phyloP scores from a whole-genome alignment of 345 rosid genomes.

The Rhizophora apiculata region DNA sequence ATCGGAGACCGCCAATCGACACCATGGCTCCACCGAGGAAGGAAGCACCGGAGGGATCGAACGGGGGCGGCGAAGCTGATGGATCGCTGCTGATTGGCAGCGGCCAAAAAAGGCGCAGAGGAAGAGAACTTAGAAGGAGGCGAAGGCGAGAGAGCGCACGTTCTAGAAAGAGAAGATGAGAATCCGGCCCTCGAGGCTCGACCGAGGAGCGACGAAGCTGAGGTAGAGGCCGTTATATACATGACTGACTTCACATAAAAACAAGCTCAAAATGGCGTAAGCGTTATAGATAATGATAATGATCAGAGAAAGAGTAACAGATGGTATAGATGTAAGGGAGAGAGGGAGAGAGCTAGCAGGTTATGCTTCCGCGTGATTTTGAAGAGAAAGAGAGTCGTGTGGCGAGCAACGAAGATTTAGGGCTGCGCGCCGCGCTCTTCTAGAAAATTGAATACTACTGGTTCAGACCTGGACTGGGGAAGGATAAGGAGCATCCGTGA shows the following conservation, averaged over 20 bases:
- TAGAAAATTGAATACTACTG: not conserved
- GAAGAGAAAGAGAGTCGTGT: constrained; percentile 11
- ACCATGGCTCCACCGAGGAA: constrained; percentile 76
- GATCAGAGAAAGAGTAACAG: not conserved
- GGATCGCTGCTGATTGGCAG: constrained; percentile 39
- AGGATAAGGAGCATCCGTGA: not conserved
- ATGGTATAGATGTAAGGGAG: not conserved
- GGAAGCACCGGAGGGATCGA: constrained; percentile 43
- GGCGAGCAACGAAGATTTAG: constrained; percentile 15
- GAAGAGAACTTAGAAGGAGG: constrained; percentile 13
- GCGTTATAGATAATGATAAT: not conserved
- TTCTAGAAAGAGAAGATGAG: constrained; percentile 18
- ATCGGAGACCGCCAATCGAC: constrained; percentile 57
- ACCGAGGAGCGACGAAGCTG: constrained; percentile 50
- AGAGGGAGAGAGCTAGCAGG: not conserved
- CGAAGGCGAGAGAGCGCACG: not conserved
- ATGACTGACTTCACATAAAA: constrained; percentile 42
- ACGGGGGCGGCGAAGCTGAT: constrained; percentile 45
- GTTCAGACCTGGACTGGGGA: not conserved
- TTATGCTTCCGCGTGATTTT: not conserved
- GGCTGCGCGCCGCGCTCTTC: constrained; percentile 19
- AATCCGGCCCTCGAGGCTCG: constrained; percentile 58
- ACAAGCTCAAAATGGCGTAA: not conserved
- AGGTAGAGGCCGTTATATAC: constrained; percentile 53
- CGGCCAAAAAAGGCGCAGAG: constrained; percentile 15